Base-by-base conservation (phyloP, 495 filamentous ascomycete species). In the Hypoxylon cercidicola region DNA sequence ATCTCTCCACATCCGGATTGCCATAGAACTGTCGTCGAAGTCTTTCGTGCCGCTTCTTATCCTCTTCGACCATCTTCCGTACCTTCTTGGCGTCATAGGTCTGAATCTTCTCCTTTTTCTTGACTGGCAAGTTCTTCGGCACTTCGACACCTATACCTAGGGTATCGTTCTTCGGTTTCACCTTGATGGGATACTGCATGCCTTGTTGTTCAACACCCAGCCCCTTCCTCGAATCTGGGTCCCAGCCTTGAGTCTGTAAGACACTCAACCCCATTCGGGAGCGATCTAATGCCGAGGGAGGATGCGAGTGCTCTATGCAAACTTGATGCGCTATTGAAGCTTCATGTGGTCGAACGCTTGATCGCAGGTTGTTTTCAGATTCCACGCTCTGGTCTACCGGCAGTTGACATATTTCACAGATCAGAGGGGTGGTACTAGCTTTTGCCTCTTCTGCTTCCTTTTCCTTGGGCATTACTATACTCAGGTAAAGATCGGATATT, bases 251-350 rank as follows among this genome's bases (percentile, higher is more conserved):
- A 1, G 87, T 81, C 28, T 88, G 82, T 2, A 98, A 85, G 48
- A 91, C 88, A 54, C 84, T 82, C 7, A 98, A 80, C 0, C 93
- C 93, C 74, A 87, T 86, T 34, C 90, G 84, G 2, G 81, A 82
- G n/a, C 93, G 88, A 73, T 96, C 90, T 1, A 97, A 77, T 55
- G 90, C 84, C 0, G 93, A 96, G 1, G 94, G 94, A 0, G 93
- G 92, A 66, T 93, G 86, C 0, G 92, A 93, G 69, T 97, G 92
- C 13, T 82, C 68, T 1, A 97, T 82, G 64, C 87, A 91, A 41
- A 92, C 79, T 79, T 97, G 93, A 68, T 97, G 93, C 0, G 90
- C 89, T 57, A 96, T 81, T 11, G 89, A 90, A 5, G 84, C 82
- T 74, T 90, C 85, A 73, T 97, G 93, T 1, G 81, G 78, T 21